A percentile compares a stretch with the other conserved stretches of the same genome.
Evolutionary conservation across 495 filamentous ascomycete species (phyloP).

Genomic region (Echria macrotheca): DNA sequence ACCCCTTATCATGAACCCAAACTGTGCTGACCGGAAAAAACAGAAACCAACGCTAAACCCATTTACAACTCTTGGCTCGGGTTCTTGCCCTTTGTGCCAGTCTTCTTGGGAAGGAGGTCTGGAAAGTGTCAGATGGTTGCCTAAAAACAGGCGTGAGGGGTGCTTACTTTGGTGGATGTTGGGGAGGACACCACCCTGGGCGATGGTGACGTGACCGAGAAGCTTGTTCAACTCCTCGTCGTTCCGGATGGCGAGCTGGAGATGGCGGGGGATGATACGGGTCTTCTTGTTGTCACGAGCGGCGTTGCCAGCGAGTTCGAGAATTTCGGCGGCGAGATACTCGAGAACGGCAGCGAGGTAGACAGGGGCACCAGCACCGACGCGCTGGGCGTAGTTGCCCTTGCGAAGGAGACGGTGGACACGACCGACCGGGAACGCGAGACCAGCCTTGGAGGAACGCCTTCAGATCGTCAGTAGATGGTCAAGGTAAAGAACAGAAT

Average conservation of each 20-base stretch:
- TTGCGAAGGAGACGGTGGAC: slow-evolving; percentile 99
- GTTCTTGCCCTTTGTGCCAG: slow-evolving; percentile 83
- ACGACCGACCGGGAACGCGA: slow-evolving; percentile 99
- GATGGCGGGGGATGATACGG: slow-evolving; percentile 98
- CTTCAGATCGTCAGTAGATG: slow-evolving; percentile 44
- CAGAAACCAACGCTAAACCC: slow-evolving; percentile 55
- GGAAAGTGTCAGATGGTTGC: slow-evolving; percentile 40
- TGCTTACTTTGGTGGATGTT: slow-evolving; percentile 94
- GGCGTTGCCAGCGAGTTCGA: slow-evolving; percentile 97
- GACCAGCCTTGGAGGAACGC: slow-evolving; percentile 97
- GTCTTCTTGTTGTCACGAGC: slow-evolving; percentile 99
- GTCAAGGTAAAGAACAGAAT: slow-evolving; percentile 3
- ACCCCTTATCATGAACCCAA: slow-evolving; percentile 81
- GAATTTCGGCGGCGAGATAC: slow-evolving; percentile 97
- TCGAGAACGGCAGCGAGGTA: slow-evolving; percentile 98
- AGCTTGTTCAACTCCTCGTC: slow-evolving; percentile 99
- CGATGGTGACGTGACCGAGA: slow-evolving; percentile 96
- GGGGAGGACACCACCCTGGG: slow-evolving; percentile 97
- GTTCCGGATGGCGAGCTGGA: slow-evolving; percentile 98
- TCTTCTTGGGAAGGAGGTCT: slow-evolving; percentile 99
- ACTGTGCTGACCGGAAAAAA: slow-evolving; percentile 58
- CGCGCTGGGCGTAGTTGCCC: slow-evolving; percentile 99
- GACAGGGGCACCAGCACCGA: slow-evolving; percentile 97
- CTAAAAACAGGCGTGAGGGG: no score
- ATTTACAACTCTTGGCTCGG: slow-evolving; percentile 84